Percentiles rank a stretch among this genome's conserved stretches.
These are phyloP conservation scores for Escovopsis sp. DNA, from an alignment of 2,329 filamentous ascomycete species.

Conservation along the genomic window DNA sequence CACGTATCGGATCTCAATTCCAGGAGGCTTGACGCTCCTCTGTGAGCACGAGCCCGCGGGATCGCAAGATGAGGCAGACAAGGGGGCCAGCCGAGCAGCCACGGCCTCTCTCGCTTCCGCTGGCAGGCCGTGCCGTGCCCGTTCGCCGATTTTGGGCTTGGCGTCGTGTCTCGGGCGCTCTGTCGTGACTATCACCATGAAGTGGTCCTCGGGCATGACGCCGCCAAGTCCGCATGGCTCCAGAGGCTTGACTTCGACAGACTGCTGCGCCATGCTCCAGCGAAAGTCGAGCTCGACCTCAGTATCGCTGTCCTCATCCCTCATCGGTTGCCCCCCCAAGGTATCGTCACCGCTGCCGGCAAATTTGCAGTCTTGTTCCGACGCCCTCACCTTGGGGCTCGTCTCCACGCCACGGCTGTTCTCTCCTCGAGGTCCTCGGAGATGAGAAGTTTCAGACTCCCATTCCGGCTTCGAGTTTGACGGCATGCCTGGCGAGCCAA, in stretches of 20 bases:
- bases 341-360: no score
- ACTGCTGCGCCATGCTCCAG: conserved; percentile 31
- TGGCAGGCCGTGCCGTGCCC: conserved; percentile 5
- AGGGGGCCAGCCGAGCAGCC: conserved; percentile 25
- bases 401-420: conserved; percentile 16
- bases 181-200: conserved; percentile 40
- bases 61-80: conserved; percentile 25
- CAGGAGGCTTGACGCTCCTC: background rate
- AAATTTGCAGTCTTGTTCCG: conserved; percentile 14
- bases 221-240: conserved; percentile 46
- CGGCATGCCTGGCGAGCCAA: conserved; percentile 19
- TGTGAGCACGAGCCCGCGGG: conserved; percentile 2
- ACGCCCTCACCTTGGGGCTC: conserved; percentile 15
- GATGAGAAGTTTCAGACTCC: conserved; percentile 36
- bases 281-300: conserved; percentile 30
- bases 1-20: conserved; percentile 31
- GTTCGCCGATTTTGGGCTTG: background rate
- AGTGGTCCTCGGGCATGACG: conserved; percentile 49
- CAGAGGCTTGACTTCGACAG: conserved; percentile 24
- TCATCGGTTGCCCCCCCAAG: no score
- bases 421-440: conserved; percentile 26
- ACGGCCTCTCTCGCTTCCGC: conserved; percentile 25
- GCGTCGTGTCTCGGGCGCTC: conserved; percentile 23
- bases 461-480: conserved; percentile 9
- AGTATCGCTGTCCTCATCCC: conserved; percentile 17